These are phyloP conservation scores for Calocybe cyanea DNA, from an alignment of 768 basidiomycete species.

Conservation along the genomic window DNA sequence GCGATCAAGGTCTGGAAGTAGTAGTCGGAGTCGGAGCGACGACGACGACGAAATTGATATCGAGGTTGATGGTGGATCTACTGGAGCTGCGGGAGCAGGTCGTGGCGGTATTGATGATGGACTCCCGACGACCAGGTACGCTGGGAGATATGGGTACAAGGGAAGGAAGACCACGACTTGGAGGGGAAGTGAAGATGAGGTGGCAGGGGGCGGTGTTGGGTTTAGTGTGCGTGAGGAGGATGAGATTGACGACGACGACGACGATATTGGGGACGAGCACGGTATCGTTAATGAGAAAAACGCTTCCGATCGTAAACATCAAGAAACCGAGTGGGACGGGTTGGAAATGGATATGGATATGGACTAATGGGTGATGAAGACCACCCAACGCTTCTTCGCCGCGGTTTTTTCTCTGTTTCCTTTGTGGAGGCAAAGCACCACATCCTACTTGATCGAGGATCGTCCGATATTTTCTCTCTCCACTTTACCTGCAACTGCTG, in stretches of 20 bases:
- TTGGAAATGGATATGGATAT: conserved; percentile 77
- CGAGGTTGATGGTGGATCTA: conserved; percentile 25
- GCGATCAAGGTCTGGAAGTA: conserved; percentile 21
- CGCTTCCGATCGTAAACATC: conserved; percentile 13
- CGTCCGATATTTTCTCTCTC: too few species aligned
- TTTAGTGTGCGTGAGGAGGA: conserved; percentile 44
- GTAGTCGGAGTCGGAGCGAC: conserved; percentile 28
- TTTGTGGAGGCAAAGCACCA: too few species aligned
- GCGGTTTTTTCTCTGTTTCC: background rate
- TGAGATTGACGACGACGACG: conserved; percentile 30
- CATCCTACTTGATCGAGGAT: too few species aligned
- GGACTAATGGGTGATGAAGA: conserved; percentile 37
- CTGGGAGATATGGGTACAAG: conserved; percentile 15
- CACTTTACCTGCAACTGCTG: background rate
- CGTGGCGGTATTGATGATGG: conserved; percentile 14
- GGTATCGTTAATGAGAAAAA: conserved; percentile 16
- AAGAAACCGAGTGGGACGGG: conserved; percentile 47
- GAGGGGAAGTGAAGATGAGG: conserved; percentile 9
- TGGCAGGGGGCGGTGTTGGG: conserved; percentile 37
- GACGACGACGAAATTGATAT: conserved; percentile 27
- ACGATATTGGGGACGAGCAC: conserved; percentile 16
- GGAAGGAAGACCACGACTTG: conserved; percentile 14
- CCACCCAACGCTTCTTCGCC: background rate
- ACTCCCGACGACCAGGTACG: conserved; percentile 15
- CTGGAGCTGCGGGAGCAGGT: conserved; percentile 21